phyloP scores from a whole-genome alignment of 1,284 basidiomycete species.

The Ganoderma meredithae region DNA sequence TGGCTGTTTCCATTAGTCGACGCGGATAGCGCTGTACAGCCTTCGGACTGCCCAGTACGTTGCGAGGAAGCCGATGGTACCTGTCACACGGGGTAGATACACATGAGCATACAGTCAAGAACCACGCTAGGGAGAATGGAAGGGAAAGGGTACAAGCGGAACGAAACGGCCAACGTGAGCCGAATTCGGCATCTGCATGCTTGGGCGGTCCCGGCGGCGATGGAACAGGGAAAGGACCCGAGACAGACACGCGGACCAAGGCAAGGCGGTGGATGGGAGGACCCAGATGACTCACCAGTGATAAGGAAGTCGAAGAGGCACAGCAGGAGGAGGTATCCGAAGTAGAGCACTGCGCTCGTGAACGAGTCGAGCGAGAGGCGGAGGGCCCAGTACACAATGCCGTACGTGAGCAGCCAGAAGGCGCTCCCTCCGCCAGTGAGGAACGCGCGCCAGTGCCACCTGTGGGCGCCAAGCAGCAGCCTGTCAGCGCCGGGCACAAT shows the following conservation, averaged over 20 bases:
- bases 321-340: slow-evolving; percentile 91
- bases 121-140: not conserved
- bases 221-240: not conserved
- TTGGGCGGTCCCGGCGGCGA: not conserved
- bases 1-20: slow-evolving; percentile 55
- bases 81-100: slow-evolving; percentile 44
- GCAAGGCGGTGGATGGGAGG: slow-evolving; percentile 6
- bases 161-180: not conserved
- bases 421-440: slow-evolving; percentile 93
- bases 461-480: slow-evolving; percentile 35
- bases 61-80: slow-evolving; percentile 87
- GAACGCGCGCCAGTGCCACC: slow-evolving; percentile 98
- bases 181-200: not conserved
- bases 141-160: not conserved
- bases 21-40: slow-evolving; percentile 82
- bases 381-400: slow-evolving; percentile 88
- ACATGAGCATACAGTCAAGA: slow-evolving; percentile 16
- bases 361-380: slow-evolving; percentile 86
- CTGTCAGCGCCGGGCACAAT: slow-evolving; percentile 2
- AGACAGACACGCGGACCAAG: not conserved
- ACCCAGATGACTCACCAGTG: slow-evolving; percentile 63
- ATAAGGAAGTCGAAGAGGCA: slow-evolving; percentile 88
- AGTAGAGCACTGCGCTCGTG: slow-evolving; percentile 86
- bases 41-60: slow-evolving; percentile 87
- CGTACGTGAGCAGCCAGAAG: slow-evolving; percentile 91